A percentile compares a stretch with the other conserved stretches of the same genome.
Evolutionary conservation across 768 basidiomycete species (phyloP).

Genomic region (Leccinum arenicola): DNA sequence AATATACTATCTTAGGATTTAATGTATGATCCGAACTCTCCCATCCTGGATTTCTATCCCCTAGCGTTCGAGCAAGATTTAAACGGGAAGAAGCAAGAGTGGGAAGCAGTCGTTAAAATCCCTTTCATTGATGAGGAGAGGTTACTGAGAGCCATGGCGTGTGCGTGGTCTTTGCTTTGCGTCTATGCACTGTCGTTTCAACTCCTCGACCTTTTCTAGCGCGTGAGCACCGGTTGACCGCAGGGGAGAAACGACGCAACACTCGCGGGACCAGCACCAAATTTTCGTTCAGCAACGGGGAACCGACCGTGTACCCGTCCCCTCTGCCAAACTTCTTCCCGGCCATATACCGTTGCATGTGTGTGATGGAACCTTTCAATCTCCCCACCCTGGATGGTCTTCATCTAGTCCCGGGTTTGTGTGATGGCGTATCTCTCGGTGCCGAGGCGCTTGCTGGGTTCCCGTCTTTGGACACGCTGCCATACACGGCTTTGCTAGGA

Average conservation of each 20-base stretch:
- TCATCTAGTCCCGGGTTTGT: constrained; percentile 81
- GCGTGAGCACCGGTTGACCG: constrained; percentile 72
- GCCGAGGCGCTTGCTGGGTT: constrained; percentile 89
- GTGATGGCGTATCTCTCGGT: constrained; percentile 86
- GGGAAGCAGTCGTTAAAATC: constrained; percentile 99
- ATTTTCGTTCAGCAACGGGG: constrained; percentile 66
- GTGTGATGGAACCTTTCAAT: constrained; percentile 78
- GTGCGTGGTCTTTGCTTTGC: constrained; percentile 35
- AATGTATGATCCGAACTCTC: constrained; percentile 81
- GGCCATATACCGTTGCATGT: constrained; percentile 74
- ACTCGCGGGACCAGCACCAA: constrained; percentile 73
- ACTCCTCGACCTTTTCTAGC: constrained; percentile 38
- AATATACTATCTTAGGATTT: constrained; percentile 57
- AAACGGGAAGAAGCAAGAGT: constrained; percentile 98
- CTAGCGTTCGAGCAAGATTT: constrained; percentile 86
- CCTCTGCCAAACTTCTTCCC: constrained; percentile 97
- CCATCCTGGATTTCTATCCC: constrained; percentile 95
- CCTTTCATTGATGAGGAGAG: constrained; percentile 90
- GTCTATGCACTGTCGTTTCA: background rate
- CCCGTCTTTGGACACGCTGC: constrained; percentile 90
- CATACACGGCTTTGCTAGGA: constrained; percentile 70
- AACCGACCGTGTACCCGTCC: constrained; percentile 77
- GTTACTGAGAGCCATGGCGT: constrained; percentile 77
- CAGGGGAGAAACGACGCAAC: constrained; percentile 77
- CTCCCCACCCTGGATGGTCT: constrained; percentile 84